Evolutionary conservation across 2,329 filamentous ascomycete genomes (phyloP), one percentile per base, ranked within the genome.

Genomic region (Arthrobotrys sinensis): DNA sequence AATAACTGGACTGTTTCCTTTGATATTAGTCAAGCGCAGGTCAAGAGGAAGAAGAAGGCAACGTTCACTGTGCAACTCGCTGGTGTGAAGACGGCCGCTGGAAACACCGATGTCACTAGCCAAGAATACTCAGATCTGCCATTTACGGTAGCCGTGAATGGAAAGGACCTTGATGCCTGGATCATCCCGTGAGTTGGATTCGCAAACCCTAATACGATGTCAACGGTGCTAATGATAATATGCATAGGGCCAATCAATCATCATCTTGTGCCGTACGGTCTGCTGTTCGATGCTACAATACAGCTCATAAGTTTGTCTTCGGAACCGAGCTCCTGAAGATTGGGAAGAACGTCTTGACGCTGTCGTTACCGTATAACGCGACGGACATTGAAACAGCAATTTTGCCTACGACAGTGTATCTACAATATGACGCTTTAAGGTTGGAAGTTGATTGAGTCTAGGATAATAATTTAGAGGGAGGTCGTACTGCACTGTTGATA

Each of bases 371-470:
- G 10, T 87, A 85, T 55, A 89, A 90, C 57, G 89, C 86, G 0
- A 90, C 88, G 3, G 86, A 90, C 80, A 87, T 87, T 14, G 88
- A 91, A 83, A 87, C 86, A 34, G 89, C 90, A 0, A 63, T 90
- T 7, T 80, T 91, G 70, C 86, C 89, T 0, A 83, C 84, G 50
- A 86, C 86, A 0, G 85, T 89, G 0, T 91, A 91, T 82, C 87
- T 91, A 4, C 89, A 91, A 84, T 91, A 91, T 80, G 90, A 91
- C 83, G 89, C 90, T 1, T 81, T 91, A 81, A 85, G 89, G 63
- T 81, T 91, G 55, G 90, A 91, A 81, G 82, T 91, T 28, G 82
- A 82, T 68, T 87, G 84, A 43, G 14, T 43, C 14, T 12, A 43
- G 38, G 3, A 32, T 48, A 52, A 14, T 28, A 28, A 28, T 46